Evolutionary conservation across 306 rosid genomes (phyloP).

Genomic region (Cicer bijugum): DNA sequence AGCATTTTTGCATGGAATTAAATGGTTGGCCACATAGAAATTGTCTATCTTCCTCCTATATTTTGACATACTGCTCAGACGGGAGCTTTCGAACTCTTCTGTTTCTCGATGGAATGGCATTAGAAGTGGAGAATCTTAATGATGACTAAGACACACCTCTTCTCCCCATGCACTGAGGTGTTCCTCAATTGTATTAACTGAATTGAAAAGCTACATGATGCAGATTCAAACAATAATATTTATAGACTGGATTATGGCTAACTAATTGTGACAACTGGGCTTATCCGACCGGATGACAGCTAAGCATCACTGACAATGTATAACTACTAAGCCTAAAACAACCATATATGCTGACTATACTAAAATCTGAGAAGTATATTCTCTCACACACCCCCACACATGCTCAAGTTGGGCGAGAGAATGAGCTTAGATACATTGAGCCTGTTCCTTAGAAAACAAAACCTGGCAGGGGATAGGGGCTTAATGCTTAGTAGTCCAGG

Average conservation of each 20-base stretch:
- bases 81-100: background rate
- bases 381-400: background rate
- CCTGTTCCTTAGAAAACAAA: too few relatives aligned
- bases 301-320: background rate
- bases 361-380: background rate
- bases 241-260: slow-evolving; percentile 1
- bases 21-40: background rate
- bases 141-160: background rate
- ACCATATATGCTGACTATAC: background rate
- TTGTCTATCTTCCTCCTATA: background rate
- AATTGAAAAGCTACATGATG: background rate
- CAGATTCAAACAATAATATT: background rate
- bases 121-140: background rate
- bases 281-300: background rate
- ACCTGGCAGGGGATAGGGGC: too few relatives aligned
- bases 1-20: background rate
- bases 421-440: background rate
- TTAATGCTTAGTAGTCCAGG: background rate
- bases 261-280: background rate
- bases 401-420: background rate
- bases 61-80: background rate
- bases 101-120: background rate
- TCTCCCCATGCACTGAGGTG: background rate
- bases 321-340: background rate
- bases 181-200: background rate